Conservation (phyloP, 345 rosid species). For the Gossypium stocksii region DNA sequence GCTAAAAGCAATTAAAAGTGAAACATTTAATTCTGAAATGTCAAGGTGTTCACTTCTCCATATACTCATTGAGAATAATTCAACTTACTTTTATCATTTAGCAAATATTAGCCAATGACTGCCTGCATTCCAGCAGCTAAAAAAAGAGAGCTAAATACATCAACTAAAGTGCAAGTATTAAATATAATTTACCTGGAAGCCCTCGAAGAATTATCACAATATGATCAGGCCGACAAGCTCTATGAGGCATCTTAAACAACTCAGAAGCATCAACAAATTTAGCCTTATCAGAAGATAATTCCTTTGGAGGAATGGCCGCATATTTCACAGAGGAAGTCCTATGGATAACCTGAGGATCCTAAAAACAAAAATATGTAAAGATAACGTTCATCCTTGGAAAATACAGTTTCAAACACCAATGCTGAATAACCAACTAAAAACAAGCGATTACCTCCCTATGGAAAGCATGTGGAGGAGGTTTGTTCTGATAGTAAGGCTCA, state of each 20-base stretch:
- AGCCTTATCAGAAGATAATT: constrained; percentile 36
- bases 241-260: constrained; percentile 57
- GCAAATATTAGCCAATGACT: not conserved
- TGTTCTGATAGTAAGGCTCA: not conserved
- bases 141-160: not conserved
- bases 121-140: not conserved
- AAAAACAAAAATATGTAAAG: not conserved
- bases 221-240: constrained; percentile 60
- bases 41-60: not conserved
- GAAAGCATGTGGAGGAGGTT: not conserved
- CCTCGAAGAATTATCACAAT: constrained; percentile 88
- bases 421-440: constrained; percentile 4
- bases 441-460: not conserved
- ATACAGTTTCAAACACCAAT: constrained; percentile 3
- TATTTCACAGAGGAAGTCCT: constrained; percentile 32
- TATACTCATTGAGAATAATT: not conserved
- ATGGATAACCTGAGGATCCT: constrained; percentile 31
- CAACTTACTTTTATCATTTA: not conserved
- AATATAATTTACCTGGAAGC: constrained; percentile 59
- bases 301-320: constrained; percentile 17
- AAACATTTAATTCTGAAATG: not conserved
- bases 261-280: constrained; percentile 59
- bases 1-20: not conserved
- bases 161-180: not conserved
- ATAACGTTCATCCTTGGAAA: not conserved